Evolutionary conservation across 2,329 filamentous ascomycete species (phyloP), one percentile per base, ranked within the genome.

Genomic region (Cytospora chrysosperma): DNA sequence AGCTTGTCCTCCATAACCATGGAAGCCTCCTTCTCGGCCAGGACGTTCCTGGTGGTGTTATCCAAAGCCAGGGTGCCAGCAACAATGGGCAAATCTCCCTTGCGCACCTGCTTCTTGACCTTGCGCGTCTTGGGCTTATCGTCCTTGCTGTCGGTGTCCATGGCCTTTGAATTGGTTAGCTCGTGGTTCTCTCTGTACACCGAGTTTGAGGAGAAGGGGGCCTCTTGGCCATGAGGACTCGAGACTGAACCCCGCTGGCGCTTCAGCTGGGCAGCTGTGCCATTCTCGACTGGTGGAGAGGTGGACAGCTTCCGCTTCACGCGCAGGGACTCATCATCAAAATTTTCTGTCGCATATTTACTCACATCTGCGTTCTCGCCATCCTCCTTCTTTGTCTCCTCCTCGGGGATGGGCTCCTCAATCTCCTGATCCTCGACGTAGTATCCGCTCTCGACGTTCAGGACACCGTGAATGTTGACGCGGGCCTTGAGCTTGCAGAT

Each of bases 1-100:
- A 98, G 89, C 86, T 98, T 99, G 82, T 99, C 95, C 79, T 97
- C 93, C 87, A 96, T 94, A 71, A 93, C 87, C 95, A 99, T 98
- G 71, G 88, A 76, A 69, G 88, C 85, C 81, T 99, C 95, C 77
- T 89, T 88, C 85, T 99, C 95, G 57, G 83, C 78, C 69, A 88
- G 82, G n/a, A 81, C 73, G 66, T 87, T 80, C 83, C 91, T 94
- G 74, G 81, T 75, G 19, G 82, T 71, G 56, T 85, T 77, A 67
- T 97, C 93, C 63, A 97, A 84, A 43, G 92, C 90, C 56, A 90
- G 86, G 54, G 93, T 97, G 68, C 89, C 93, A 66, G 91, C 85
- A 64, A 91, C 88, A 69, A 99, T 89, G 67, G 93, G 92, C 62
- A 99, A 84, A 70, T 98, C 94, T 69, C 95, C 95, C 85, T 97